phyloP scores from a whole-genome alignment of 1,139 yeast genomes.

The Yamadazyma dendronema region DNA sequence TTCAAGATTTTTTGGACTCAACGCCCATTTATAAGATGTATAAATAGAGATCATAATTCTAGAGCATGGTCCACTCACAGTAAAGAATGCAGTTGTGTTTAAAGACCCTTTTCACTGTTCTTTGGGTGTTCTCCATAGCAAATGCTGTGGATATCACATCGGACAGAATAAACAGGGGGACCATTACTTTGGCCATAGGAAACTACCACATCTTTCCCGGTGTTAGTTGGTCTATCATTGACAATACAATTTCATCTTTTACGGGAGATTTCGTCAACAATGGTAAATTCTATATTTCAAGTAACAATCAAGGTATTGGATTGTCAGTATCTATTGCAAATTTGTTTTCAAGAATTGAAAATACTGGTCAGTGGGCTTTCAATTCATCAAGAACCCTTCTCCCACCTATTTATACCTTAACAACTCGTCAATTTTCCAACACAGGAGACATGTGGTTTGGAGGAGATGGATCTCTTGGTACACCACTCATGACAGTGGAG shows the following conservation, averaged over 20 bases:
- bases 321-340: constrained; percentile 6
- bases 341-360: constrained; percentile 12
- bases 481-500: constrained; percentile 5
- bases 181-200: constrained; percentile 13
- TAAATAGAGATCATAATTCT: too few species aligned
- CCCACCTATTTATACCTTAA: constrained; percentile 20
- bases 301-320: constrained; percentile 6
- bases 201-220: constrained; percentile 13
- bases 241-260: constrained; percentile 23
- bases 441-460: constrained; percentile 10
- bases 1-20: too few species aligned
- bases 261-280: constrained; percentile 21
- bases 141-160: constrained; percentile 7
- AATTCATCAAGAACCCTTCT: constrained; percentile 17
- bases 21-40: too few species aligned
- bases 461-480: constrained; percentile 5
- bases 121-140: neutral
- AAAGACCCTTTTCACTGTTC: neutral
- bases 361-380: constrained; percentile 22
- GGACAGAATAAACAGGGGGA: constrained; percentile 12
- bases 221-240: constrained; percentile 29
- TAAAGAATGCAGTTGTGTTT: neutral
- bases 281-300: constrained; percentile 23
- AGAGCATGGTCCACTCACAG: too few species aligned
- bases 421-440: constrained; percentile 17